These are phyloP conservation scores for Agapanthus africanus DNA, from an alignment of 106 monocot genomes.

Conservation along the genomic window DNA sequence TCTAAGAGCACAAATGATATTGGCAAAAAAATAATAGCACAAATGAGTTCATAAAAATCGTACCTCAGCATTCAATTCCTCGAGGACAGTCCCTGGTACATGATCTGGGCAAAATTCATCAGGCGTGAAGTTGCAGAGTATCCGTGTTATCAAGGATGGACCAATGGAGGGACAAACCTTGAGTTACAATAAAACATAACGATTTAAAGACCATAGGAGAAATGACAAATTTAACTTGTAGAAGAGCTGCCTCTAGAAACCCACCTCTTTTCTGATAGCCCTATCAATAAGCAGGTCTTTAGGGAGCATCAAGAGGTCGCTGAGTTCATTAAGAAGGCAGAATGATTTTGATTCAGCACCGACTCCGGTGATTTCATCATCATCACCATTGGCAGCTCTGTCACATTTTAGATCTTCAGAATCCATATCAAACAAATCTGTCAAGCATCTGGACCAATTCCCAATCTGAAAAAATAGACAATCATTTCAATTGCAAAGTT, in stretches of 20 bases:
- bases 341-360: slow-evolving; percentile 38
- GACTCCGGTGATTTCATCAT: slow-evolving; percentile 16
- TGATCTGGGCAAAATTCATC: slow-evolving; percentile 96
- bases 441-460: slow-evolving; percentile 82
- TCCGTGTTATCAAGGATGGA: slow-evolving; percentile 52
- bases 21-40: too few relatives aligned
- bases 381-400: slow-evolving; percentile 18
- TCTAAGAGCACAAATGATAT: too few relatives aligned
- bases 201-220: not conserved
- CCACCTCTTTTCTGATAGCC: slow-evolving; percentile 84
- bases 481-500: too few relatives aligned
- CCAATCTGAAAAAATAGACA: slow-evolving; percentile 60
- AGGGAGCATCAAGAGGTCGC: slow-evolving; percentile 95
- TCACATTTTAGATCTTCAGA: slow-evolving; percentile 45
- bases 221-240: not conserved
- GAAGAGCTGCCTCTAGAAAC: not conserved
- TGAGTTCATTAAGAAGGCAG: slow-evolving; percentile 65
- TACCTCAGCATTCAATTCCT: slow-evolving; percentile 77
- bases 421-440: slow-evolving; percentile 73
- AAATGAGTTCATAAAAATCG: too few relatives aligned
- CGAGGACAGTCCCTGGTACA: slow-evolving; percentile 68
- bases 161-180: slow-evolving; percentile 83
- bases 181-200: slow-evolving; percentile 4
- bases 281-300: slow-evolving; percentile 91
- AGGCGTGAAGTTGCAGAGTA: slow-evolving; percentile 87